Base-by-base conservation (phyloP, 1,284 basidiomycete genomes). In the Heterobasidion occidentale region DNA sequence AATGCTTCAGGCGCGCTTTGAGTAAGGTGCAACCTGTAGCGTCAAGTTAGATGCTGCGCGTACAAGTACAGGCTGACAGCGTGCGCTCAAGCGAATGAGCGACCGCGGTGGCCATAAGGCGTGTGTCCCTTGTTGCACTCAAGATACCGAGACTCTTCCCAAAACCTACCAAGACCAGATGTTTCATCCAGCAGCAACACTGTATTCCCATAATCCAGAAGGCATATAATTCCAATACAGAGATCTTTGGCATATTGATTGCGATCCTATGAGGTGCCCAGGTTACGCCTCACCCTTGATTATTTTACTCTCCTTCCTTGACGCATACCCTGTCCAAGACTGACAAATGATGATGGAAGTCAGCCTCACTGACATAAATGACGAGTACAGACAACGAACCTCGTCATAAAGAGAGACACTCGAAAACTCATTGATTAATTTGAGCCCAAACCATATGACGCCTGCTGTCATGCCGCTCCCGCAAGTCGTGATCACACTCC, bases 381-480 rank as follows among this genome's bases (percentile, higher is more conserved):
- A 35, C 14, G 60, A 50, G 54, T 9, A 58, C 4, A 27, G 15
- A 35, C 19, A 34, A 64, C 82, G 59, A 62, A 90, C 89, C 79
- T 95, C 93, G 62, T 95, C 94, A 60, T 97, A 93, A 27, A 98
- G 66, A 45, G 81, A 80, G 60, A 86, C 76, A 27, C 72, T 6
- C 3, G 55, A 74, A 44, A 78, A 66, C 5, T 81, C 80, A 9
- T 83, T 86, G 46, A 92, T 67, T 35, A 87, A 66, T 69, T 86
- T 81, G 58, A 95, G 69, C 34, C 91, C 94, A 56, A 97, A 76
- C 94, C 95, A 98, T 11, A 98, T 77, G 7, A 97, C 77, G 7
- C 84, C 92, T 2, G 97, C 97, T 12, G 95, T 98, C 97, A 99
- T 99, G 15, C 97, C 97, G 64, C 90, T 93, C 50, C 93, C 94